Evolutionary conservation across 2,329 filamentous ascomycete species (phyloP), one percentile per base, ranked within the genome.

Genomic region (Botrytis aclada): DNA sequence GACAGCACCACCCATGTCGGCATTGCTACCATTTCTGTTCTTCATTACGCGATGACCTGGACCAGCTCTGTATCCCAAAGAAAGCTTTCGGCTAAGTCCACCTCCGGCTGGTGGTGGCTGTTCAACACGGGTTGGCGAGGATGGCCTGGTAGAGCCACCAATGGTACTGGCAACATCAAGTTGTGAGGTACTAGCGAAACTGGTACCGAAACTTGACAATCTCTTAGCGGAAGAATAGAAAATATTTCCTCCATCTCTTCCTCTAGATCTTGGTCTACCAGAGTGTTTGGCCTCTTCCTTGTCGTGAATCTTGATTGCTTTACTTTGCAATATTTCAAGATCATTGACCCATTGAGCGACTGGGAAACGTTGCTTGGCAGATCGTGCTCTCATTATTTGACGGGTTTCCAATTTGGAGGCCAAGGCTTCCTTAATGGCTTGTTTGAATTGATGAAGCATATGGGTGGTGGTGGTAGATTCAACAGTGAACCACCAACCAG

Each of bases 401-500:
- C 89, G 83, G 39, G 86, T 86, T 51, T 87, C 83, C 22, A 82
- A 81, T 75, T 87, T 87, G 2, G 88, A 90, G 70, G 84, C 86
- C 71, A 92, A 80, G 2, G 89, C 90, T 69, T 85, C 85, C n/a
- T 87, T 82, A 74, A 92, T 91, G 20, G 89, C 88, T 75, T 85
- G 84, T 79, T 88, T 89, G 83, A 92, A 91, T 78, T 92, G 90
- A 63, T 88, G 86, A 71, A 91, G 83, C 61, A 91, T 81, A 82
- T 92, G 89, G 61, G 85, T 85, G 0, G 89, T 89, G 2, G 88
- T 88, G 9, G 86, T 89, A 0, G 88, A 90, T 79, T 92, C 90
- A 72, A 92, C 87, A 0, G 89, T 91, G 80, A 88, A 92, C 89
- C 89, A 92, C 87, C 89, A 91, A 37, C 90, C 90, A 32, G 90